Conservation (phyloP, 2,329 filamentous ascomycete species). For the Arthrobotrys entomopaga region DNA sequence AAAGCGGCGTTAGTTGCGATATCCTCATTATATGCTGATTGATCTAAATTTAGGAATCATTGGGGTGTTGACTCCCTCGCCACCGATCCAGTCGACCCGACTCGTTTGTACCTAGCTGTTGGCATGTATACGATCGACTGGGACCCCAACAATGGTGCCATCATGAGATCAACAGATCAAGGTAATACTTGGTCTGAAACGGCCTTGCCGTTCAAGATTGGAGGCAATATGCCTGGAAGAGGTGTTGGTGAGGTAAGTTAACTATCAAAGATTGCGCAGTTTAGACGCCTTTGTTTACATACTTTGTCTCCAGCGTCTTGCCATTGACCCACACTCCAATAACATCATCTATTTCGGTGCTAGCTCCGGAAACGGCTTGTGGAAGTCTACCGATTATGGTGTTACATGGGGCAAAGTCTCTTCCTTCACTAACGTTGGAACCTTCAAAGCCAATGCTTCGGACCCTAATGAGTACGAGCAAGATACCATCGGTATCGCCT, state of each 20-base stretch:
- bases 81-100: constrained; percentile 67
- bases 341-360: constrained; percentile 70
- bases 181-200: constrained; percentile 68
- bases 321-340: constrained; percentile 69
- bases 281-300: not conserved
- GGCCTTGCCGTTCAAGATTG: constrained; percentile 69
- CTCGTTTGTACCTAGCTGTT: constrained; percentile 68
- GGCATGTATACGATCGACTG: constrained; percentile 71
- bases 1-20: not conserved
- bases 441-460: constrained; percentile 64
- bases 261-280: too few relatives aligned
- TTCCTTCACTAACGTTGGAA: constrained; percentile 67
- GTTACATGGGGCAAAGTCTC: constrained; percentile 67
- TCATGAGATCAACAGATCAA: constrained; percentile 68
- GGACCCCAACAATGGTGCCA: constrained; percentile 69
- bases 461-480: constrained; percentile 65
- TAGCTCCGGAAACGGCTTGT: constrained; percentile 70
- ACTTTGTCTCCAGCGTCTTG: constrained; percentile 63
- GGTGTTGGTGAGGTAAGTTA: constrained; percentile 67
- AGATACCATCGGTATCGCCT: constrained; percentile 66
- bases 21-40: not conserved
- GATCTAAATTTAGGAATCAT: constrained; percentile 63
- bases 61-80: constrained; percentile 71
- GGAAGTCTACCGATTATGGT: constrained; percentile 70
- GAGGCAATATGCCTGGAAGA: constrained; percentile 72